Base-by-base conservation (phyloP, 345 rosid genomes). In the Nephelium lappaceum region DNA sequence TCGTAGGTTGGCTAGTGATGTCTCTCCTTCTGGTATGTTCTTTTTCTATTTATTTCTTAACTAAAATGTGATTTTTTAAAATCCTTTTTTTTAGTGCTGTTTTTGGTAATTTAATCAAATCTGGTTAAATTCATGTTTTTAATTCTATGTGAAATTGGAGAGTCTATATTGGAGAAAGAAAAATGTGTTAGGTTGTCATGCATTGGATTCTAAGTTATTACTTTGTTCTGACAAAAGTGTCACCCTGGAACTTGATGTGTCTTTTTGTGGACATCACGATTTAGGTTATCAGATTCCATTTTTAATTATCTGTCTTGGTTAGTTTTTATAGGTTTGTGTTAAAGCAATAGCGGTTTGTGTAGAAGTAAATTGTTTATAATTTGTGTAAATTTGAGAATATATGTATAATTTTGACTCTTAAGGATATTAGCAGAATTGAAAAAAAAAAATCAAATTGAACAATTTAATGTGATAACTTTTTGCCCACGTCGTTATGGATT, bases 21-120 rank as follows among this genome's bases (percentile, higher is more conserved):
- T 89, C 58, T 89, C 93, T 42, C 91, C 97, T 71, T 88, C 89
- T 24, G 93, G 97, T 94, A 88, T 69, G 86, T 85, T 11, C 5
- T n/a, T 12, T 14, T 8, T 11, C n/a, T 57, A 10, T 24, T 57
- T 57, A 18, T n/a, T 51, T 51, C 4, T 4, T 57, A 19, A 19
- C 3, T 57, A 57, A 19, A 57, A 19, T 57, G 8, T 57, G 21
- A 57, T 57, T 47, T 47, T 11, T 47, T 41, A 5, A 41, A 5
- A 11, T 47, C 12, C n/a, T 57, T 57, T 6, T 18, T 14, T 51
- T n/a, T 9, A 49, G 19, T 49, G 62, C 62, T 49, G 5, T 14
- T 49, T 49, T 49, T 49, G 53, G 2, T 31, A 31, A 31, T 57
- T 57, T 57, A 57, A 57, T 19, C 11, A 18, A n/a, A 57, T 57